phyloP scores from a whole-genome alignment of 75 land plant genomes.

The Sequoiadendron giganteum region DNA sequence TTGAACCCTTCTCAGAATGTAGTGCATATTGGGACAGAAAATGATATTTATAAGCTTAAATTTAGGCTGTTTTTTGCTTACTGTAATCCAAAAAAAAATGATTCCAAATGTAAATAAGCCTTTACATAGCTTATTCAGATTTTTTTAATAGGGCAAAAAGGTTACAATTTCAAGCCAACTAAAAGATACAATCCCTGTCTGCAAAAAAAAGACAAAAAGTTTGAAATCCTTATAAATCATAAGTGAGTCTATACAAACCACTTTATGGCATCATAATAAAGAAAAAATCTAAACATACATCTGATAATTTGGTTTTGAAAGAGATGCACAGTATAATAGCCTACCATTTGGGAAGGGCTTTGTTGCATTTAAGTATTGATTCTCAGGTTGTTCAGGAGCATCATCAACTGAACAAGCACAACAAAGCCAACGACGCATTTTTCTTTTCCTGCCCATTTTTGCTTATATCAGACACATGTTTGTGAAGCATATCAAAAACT shows the following conservation, averaged over 20 bases:
- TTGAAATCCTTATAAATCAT: background rate
- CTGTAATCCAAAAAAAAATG: background rate
- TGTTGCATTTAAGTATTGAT: slow-evolving; percentile 6
- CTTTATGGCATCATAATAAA: background rate
- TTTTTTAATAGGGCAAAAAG: background rate
- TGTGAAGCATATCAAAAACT: background rate
- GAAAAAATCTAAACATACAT: background rate
- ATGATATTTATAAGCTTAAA: background rate
- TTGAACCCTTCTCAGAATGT: background rate
- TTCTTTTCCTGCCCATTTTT: background rate
- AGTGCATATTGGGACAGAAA: background rate
- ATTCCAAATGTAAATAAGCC: background rate
- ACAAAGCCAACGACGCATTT: slow-evolving; percentile 8
- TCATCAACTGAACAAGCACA: background rate
- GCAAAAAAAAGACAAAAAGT: background rate
- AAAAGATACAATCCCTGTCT: background rate
- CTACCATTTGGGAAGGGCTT: slow-evolving; percentile 3
- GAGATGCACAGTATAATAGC: background rate
- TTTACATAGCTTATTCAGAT: background rate
- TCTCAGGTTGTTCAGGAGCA: slow-evolving; percentile 12
- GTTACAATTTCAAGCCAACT: background rate
- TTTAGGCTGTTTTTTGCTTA: background rate
- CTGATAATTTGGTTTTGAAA: background rate
- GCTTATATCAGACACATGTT: background rate
- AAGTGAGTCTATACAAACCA: background rate